These are phyloP conservation scores for Inga oerstediana DNA, from an alignment of 306 rosid genomes.

Conservation along the genomic window DNA sequence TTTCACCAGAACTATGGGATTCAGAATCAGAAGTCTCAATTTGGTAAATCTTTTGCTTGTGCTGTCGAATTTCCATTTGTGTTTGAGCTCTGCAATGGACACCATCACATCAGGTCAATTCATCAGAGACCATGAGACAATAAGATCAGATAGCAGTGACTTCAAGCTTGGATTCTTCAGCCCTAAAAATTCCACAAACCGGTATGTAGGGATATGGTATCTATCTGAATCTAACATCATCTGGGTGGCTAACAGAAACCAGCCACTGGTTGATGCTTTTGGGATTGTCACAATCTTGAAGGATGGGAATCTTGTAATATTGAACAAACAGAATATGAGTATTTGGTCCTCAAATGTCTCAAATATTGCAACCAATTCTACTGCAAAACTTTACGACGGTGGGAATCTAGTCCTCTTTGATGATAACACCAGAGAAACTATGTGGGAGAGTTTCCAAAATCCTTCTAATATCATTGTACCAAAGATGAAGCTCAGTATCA, in stretches of 20 bases:
- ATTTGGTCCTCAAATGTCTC: conserved; percentile 40
- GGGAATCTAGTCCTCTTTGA: conserved; percentile 36
- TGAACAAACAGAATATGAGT: conserved; percentile 11
- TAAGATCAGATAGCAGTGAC: not conserved
- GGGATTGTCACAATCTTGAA: conserved; percentile 23
- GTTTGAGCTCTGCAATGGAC: not conserved
- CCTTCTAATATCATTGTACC: not conserved
- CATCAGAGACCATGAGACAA: conserved; percentile 6
- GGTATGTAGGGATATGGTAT: conserved; percentile 40
- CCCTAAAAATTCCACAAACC: conserved; percentile 14
- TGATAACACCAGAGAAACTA: not conserved
- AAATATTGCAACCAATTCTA: not conserved
- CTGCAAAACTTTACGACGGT: conserved; percentile 33
- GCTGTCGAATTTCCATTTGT: not conserved
- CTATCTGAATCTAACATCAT: not conserved
- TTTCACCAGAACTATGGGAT: not conserved
- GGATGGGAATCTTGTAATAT: conserved; percentile 2
- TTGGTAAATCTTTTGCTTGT: not conserved
- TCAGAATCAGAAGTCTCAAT: not conserved
- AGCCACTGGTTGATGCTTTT: conserved; percentile 20
- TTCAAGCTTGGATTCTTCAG: conserved; percentile 44
- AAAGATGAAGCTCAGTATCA: not conserved
- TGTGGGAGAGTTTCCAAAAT: conserved; percentile 38
- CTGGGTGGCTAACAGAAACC: conserved; percentile 2
- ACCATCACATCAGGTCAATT: not conserved